Evolutionary conservation across 228 moss, liverwort and hornwort species (phyloP).

Genomic region (Sphagnum magellanicum): DNA sequence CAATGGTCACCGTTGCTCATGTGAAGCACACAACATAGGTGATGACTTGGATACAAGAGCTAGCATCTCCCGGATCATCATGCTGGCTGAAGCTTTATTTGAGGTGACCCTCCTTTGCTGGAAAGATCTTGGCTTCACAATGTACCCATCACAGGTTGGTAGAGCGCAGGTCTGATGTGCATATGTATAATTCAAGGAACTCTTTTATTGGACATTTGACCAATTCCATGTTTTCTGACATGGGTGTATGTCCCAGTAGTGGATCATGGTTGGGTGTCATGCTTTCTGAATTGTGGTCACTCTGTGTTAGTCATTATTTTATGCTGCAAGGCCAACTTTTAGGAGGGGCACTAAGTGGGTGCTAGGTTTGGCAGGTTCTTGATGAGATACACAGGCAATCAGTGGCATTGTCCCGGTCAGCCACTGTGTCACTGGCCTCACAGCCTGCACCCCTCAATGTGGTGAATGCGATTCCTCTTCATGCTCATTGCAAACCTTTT

Average conservation of each 20-base stretch:
- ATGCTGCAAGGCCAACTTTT: too few relatives aligned
- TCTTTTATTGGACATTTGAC: too few relatives aligned
- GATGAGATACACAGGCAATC: conserved; percentile 96
- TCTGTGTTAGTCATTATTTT: too few relatives aligned
- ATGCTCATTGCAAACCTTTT: conserved; percentile 32
- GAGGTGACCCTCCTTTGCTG: conserved; percentile 33
- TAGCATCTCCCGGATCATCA: conserved; percentile 91
- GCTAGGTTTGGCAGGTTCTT: conserved; percentile 45
- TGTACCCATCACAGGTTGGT: background rate
- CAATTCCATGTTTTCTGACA: too few relatives aligned
- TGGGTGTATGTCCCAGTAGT: too few relatives aligned
- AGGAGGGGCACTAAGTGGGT: too few relatives aligned
- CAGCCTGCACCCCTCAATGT: conserved; percentile 72
- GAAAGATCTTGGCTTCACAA: background rate
- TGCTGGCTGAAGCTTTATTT: conserved; percentile 94
- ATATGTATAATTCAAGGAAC: background rate
- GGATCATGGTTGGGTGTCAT: too few relatives aligned
- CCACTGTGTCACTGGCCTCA: conserved; percentile 64
- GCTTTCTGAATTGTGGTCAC: too few relatives aligned
- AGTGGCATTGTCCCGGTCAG: conserved; percentile 70
- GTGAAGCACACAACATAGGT: conserved; percentile 55
- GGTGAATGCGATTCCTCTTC: conserved; percentile 76
- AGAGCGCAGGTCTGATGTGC: background rate
- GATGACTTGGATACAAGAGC: conserved; percentile 85
- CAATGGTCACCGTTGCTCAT: conserved; percentile 75